Evolutionary conservation across 371 early-diverging fungal genomes (phyloP), one percentile per base, ranked within the genome.

Genomic region (Rhizopus stolonifer): DNA sequence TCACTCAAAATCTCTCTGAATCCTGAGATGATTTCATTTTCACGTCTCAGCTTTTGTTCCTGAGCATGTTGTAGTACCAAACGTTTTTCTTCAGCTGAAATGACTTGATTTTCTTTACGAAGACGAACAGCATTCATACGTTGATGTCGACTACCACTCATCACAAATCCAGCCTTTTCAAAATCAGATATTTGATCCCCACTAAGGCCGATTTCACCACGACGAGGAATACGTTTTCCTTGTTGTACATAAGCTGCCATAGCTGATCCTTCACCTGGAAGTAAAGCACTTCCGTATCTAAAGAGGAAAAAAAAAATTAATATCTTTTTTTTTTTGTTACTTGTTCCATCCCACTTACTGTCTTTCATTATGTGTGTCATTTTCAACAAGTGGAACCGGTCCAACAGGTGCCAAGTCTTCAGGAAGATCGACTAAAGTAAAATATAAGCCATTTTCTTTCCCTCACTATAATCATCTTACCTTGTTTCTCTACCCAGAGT

Each of bases 101-200:
- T 89, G 43, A 91, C 89, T 67, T 94, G 94, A 58, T 95, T 94
- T 70, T 96, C 96, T 68, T 95, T 96, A 54, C 95, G 84, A 52
- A 95, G 83, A 67, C 96, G 95, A 5, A 95, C 96, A 13, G 95
- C 95, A 61, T 95, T 95, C 95, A 94, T 94, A 26, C 94, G 85
- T 45, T 87, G 84, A 70, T 96, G 96, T 49, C 87, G 82, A 71
- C 33, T 91, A 29, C 98, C 98, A 56, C 89, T 89, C 98, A 97
- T 97, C 14, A 96, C 98, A 70, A 83, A 97, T 18, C 98, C 98
- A 0, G 85, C 88, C n/a, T 67, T 66, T 68, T 97, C 96, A 67
- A 80, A 93, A 13, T 81, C 68, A 52, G 85, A 82, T 65, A 97
- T 97, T 67, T 93, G 79, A 21, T 88, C 79, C 43, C 89, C 84